These are phyloP conservation scores for Senna tora DNA, from an alignment of 306 rosid species.

Conservation along the genomic window DNA sequence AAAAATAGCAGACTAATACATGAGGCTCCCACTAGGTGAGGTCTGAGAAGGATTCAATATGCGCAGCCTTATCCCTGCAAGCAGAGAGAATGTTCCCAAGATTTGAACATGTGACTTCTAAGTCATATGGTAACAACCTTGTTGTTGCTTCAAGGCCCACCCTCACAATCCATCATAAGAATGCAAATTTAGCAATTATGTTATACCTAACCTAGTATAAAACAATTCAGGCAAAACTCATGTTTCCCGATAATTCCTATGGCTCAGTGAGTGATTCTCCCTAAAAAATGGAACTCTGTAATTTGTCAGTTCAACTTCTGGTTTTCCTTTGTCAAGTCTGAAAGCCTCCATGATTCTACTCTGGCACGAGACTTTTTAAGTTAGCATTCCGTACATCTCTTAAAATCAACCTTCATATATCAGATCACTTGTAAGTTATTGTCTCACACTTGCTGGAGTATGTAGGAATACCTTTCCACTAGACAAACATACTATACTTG, in stretches of 20 bases:
- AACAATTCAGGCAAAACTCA: not conserved
- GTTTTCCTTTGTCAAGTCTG: no score
- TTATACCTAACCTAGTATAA: not conserved
- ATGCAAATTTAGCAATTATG: conserved; percentile 4
- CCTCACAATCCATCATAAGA: no score
- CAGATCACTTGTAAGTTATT: not conserved
- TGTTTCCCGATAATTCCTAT: not conserved
- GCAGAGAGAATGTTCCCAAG: no score
- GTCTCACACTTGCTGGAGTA: conserved; percentile 5
- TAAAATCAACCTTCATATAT: conserved; percentile 10
- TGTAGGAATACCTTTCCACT: not conserved
- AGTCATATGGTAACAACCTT: no score
- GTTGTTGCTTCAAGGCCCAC: no score
- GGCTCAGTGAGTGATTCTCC: not conserved
- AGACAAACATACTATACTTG: not conserved
- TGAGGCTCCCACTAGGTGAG: no score
- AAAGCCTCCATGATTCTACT: conserved; percentile 10
- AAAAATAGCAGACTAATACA: no score
- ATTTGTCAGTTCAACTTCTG: not conserved
- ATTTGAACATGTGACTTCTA: no score
- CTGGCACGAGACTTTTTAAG: not conserved
- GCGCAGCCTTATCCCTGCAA: no score
- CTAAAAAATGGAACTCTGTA: not conserved
- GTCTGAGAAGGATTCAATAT: no score
- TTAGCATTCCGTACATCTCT: not conserved